Evolutionary conservation across 345 rosid genomes (phyloP).

Genomic region (Dimocarpus longan): DNA sequence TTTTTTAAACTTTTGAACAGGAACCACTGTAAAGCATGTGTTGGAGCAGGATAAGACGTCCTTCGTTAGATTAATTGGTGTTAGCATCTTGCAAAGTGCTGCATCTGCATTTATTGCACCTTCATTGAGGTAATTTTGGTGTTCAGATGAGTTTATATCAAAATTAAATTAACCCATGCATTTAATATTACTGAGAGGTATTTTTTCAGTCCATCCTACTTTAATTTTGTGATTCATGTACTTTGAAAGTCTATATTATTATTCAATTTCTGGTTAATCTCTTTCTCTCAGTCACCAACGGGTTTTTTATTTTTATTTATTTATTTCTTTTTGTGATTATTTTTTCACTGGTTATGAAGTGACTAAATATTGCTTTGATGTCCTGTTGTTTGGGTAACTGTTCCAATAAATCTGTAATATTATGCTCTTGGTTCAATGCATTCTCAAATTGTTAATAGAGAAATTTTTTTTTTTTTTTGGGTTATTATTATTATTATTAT

Average conservation of each 20-base stretch:
- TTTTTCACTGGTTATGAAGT: not conserved
- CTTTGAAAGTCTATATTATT: not conserved
- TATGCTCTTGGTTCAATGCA: not conserved
- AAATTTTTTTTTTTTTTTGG: not conserved
- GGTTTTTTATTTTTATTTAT: no score
- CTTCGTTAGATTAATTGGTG: conserved; percentile 79
- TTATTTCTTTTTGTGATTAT: not conserved
- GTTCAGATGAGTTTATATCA: not conserved
- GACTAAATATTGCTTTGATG: not conserved
- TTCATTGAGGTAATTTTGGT: conserved; percentile 66
- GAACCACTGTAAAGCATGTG: conserved; percentile 94
- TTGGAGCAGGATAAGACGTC: conserved; percentile 93
- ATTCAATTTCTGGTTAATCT: not conserved
- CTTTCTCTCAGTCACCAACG: not conserved
- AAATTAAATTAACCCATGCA: not conserved
- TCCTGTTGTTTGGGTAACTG: not conserved
- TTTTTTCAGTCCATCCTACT: not conserved
- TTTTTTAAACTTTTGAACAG: conserved; percentile 37
- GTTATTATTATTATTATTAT: no score
- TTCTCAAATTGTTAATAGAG: not conserved
- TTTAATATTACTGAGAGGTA: not conserved
- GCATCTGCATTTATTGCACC: conserved; percentile 96
- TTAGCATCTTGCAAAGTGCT: conserved; percentile 92
- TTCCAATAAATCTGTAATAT: not conserved
- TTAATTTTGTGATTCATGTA: not conserved